These are phyloP conservation scores for Verticillium nonalfalfae DNA, from an alignment of 2,329 filamentous ascomycete species.

Conservation along the genomic window DNA sequence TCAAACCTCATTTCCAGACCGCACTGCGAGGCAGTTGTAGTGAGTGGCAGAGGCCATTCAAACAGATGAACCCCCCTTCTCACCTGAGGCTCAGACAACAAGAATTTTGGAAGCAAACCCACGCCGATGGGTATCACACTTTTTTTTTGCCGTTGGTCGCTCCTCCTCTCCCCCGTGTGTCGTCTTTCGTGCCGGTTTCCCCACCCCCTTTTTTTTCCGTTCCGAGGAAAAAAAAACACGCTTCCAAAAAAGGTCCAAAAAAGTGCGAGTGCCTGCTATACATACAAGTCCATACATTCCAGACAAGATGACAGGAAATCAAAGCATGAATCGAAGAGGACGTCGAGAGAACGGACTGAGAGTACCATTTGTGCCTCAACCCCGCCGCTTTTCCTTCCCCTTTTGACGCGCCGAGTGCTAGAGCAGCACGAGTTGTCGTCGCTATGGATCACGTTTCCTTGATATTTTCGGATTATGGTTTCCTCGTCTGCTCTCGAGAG, in stretches of 20 bases:
- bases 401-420: neutral
- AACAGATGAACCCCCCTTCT: no score
- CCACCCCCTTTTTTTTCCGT: neutral
- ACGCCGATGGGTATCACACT: neutral
- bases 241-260: neutral
- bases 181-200: neutral
- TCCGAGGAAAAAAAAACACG: neutral
- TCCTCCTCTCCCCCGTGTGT: neutral
- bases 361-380: neutral
- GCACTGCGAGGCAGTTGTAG: no score
- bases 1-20: no score
- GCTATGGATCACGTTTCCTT: neutral
- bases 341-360: neutral
- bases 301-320: neutral
- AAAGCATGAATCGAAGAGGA: neutral
- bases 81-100: neutral
- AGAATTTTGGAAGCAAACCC: neutral
- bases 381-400: neutral
- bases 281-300: neutral
- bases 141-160: neutral
- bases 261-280: neutral
- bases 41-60: no score
- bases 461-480: neutral
- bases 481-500: neutral
- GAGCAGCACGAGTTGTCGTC: neutral